Evolutionary conservation across 1,284 basidiomycete genomes (phyloP), one percentile per base, ranked within the genome.

Genomic region (Marasmius tenuissimus): DNA sequence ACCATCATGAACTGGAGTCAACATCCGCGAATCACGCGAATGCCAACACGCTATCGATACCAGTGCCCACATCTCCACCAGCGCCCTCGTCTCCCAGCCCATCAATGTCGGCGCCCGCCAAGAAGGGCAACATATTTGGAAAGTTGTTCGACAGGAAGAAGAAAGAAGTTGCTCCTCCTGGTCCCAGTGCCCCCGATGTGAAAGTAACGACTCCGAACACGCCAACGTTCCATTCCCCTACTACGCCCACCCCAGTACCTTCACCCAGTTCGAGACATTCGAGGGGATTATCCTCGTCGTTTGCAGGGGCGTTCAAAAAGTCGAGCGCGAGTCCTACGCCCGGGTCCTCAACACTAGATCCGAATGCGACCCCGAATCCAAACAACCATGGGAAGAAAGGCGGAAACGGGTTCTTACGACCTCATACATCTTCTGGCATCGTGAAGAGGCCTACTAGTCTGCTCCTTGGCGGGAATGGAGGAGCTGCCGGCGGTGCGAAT

Each of bases 61-160:
- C 48, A 11, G 9, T 20, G 12, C 37, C 52, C 35, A 16, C 45
- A 33, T 69, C 62, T 73, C 64, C 65, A 65, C 67, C 57, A 69
- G 68, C 52, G 68, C 69, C 22, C 67, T 62, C 14, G 70, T 71
- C 14, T 42, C 66, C 61, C 27, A 56, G 61, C 49, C 63, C 67
- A 42, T 63, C 64, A 8, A 60, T 72, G 16, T 71, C 73, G 67
- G 27, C 27, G 27, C 27, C 56, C 63, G 61, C 77, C 16, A 69
- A 82, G 11, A 91, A 87, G 72, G 71, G 72, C 39, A 88, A 86
- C 70, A 76, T 93, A 48, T 91, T 94, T 68, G 83, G 87, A 40
- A 88, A 85, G 71, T 76, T 94, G 42, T 92, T 93, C 79, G 52
- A 54, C 20, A 10, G 52, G 5, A 89, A 84, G 74, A 86, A 84